Evolutionary conservation across 192 early-diverging fungal genomes (phyloP).

Genomic region (Coemansia sp.): DNA sequence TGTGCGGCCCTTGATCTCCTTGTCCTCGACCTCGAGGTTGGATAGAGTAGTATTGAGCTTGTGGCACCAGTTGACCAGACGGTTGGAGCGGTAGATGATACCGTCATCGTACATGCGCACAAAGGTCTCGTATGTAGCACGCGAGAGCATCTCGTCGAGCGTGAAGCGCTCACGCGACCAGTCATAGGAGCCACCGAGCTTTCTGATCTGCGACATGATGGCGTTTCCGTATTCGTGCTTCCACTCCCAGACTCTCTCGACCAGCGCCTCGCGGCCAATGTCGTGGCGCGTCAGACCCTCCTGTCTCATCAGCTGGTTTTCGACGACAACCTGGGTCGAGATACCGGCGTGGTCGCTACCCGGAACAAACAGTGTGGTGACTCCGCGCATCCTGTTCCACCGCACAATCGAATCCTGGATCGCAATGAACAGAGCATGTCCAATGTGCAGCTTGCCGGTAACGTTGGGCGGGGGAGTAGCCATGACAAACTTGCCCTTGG

Average conservation of each 20-base stretch:
- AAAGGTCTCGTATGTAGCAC: constrained; percentile 92
- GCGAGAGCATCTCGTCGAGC: constrained; percentile 76
- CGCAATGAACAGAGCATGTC: constrained; percentile 89
- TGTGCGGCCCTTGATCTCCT: constrained; percentile 81
- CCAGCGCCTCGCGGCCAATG: constrained; percentile 85
- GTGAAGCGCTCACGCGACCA: constrained; percentile 93
- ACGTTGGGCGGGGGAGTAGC: constrained; percentile 99
- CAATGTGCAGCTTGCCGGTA: constrained; percentile 93
- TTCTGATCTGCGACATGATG: constrained; percentile 86
- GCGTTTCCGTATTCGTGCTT: constrained; percentile 79
- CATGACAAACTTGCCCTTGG: constrained; percentile 84
- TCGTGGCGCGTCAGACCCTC: constrained; percentile 82
- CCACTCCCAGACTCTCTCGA: constrained; percentile 92
- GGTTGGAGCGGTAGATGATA: constrained; percentile 92
- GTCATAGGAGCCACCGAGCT: constrained; percentile 89
- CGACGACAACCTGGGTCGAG: constrained; percentile 95
- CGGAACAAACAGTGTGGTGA: constrained; percentile 90
- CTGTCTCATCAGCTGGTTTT: constrained; percentile 91
- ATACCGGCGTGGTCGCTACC: constrained; percentile 98
- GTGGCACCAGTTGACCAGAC: constrained; percentile 98
- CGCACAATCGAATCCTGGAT: constrained; percentile 93
- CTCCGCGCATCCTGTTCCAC: constrained; percentile 98
- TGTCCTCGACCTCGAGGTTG: constrained; percentile 94
- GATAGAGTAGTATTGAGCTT: constrained; percentile 93
- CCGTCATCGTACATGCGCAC: constrained; percentile 92